Conservation (phyloP, 352 stramenopile genomes). For the Pythium vanterpoolii region DNA sequence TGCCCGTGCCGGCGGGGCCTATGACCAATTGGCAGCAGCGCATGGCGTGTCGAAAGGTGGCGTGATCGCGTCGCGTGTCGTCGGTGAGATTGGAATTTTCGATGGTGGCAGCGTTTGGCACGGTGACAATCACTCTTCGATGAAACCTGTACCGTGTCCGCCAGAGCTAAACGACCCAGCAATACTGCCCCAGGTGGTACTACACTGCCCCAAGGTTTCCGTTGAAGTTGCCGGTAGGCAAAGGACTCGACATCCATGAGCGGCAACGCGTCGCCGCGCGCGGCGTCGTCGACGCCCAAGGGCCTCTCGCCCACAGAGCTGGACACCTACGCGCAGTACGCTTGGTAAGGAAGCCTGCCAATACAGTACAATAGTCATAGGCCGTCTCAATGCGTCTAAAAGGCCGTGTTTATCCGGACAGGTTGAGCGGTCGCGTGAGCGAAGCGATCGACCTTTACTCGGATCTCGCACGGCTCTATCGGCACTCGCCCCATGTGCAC, state of each 20-base stretch:
- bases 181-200: neutral
- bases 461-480: conserved; percentile 36
- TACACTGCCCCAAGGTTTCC: neutral
- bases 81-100: too few relatives aligned
- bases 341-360: conserved; percentile 26
- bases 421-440: conserved; percentile 40
- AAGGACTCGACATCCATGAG: conserved; percentile 11
- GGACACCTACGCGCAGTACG: conserved; percentile 48
- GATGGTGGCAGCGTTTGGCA: conserved; percentile 14
- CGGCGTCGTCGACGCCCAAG: neutral
- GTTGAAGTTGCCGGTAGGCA: conserved; percentile 13
- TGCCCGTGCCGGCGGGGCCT: conserved; percentile 88
- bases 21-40: conserved; percentile 91
- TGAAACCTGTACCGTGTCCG: neutral
- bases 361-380: neutral
- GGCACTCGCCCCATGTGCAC: conserved; percentile 41
- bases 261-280: conserved; percentile 12
- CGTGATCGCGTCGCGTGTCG: too few relatives aligned
- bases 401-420: neutral
- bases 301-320: conserved; percentile 28
- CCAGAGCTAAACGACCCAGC: neutral
- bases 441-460: conserved; percentile 48
- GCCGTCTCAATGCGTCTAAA: neutral
- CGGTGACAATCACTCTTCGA: conserved; percentile 14
- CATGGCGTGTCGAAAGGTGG: conserved; percentile 53